These are phyloP conservation scores for Flaveria floridana DNA, from an alignment of 140 eudicot species.

Conservation along the genomic window DNA sequence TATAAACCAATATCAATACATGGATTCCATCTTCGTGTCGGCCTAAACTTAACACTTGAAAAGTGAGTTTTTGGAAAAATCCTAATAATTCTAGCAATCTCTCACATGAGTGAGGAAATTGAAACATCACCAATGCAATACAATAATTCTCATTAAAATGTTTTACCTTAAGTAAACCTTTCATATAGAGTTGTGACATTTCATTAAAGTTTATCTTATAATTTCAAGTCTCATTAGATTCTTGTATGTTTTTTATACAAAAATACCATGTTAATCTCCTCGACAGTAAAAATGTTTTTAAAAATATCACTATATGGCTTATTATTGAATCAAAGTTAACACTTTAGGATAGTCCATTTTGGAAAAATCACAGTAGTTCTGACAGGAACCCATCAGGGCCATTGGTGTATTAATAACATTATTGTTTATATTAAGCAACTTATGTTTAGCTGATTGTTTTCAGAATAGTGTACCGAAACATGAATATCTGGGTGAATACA, in stretches of 20 bases:
- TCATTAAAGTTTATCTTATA: background rate
- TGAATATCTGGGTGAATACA: conserved; percentile 98
- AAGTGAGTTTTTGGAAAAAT: background rate
- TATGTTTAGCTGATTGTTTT: conserved; percentile 1
- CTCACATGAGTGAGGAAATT: background rate
- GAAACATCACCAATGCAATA: background rate
- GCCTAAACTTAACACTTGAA: no score
- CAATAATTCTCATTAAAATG: no score
- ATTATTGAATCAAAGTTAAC: background rate
- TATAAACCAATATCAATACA: background rate
- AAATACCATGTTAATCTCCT: background rate
- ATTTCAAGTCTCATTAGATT: background rate
- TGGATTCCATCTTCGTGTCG: no score
- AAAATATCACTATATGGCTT: background rate
- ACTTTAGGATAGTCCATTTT: background rate
- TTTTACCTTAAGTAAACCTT: no score
- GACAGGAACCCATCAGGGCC: background rate
- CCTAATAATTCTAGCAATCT: background rate
- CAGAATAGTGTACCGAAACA: conserved; percentile 89
- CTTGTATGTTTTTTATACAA: background rate
- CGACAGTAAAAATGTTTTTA: background rate
- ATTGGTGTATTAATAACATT: background rate
- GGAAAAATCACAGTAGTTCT: background rate
- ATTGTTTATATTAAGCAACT: conserved; percentile 22
- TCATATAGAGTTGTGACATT: background rate